Evolutionary conservation across 768 basidiomycete genomes (phyloP), one percentile per base, ranked within the genome.

Genomic region (Pleurotus djamor): DNA sequence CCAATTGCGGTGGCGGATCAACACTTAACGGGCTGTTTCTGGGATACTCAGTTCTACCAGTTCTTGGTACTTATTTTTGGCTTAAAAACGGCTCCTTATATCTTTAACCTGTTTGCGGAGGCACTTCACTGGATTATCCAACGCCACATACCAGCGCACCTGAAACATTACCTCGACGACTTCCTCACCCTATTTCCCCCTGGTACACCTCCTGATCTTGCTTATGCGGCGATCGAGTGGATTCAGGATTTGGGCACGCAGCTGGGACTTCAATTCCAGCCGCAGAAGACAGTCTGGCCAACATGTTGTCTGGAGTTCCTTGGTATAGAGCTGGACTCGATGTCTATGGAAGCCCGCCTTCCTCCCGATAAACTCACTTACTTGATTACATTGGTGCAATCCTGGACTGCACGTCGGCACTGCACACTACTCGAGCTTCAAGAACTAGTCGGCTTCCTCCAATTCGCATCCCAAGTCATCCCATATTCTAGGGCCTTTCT

Each of bases 111-210:
- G 1, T 76, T 76, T 55, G 67, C 75, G 0, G 72, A 78, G 58
- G 76, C 68, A 8, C 66, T 76, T 12, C 76, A 77, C 58, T 78
- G 74, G 75, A 76, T 77, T 54, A 69, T 76, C 14, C 59, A 66
- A 13, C 65, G 67, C 8, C 69, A 77, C 56, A 68, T 76, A 48
- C 74, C 71, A 0, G 66, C 69, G 0, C 9, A 6, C 6, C 58
- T 76, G 1, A 64, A 65, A 5, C 74, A 76, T 45, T 76, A 74
- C 52, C 66, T 77, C 0, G 70, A 78, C 45, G 70, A 76, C 45
- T 77, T 76, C 57, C 67, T 76, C 28, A 35, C 63, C 1, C 61
- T 66, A n/a, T 74, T 72, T 57, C 37, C 47, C 6, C 59, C 64
- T 6, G 12, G 14, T 6, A 57, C 61, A 16, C 28, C 14, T 35